Conservation (phyloP, 345 rosid species). For the Limnanthes douglasii region DNA sequence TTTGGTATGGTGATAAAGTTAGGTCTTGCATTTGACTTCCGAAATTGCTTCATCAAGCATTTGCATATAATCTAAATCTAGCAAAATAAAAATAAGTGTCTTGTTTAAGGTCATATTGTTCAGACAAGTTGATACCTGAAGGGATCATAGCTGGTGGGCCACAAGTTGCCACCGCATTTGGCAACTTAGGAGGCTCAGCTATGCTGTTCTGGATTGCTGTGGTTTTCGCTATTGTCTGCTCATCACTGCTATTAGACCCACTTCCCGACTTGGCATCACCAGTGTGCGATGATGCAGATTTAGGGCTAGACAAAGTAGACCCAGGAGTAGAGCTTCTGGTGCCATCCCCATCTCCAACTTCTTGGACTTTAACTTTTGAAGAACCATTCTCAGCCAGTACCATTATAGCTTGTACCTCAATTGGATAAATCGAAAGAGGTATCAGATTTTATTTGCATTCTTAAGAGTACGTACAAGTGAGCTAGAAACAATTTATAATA, state of each 20-base stretch:
- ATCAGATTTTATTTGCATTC: too few relatives aligned
- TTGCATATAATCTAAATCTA: neutral
- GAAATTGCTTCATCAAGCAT: neutral
- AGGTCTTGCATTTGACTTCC: too few relatives aligned
- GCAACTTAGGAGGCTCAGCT: constrained; percentile 18
- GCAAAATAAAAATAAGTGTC: neutral
- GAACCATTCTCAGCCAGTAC: constrained; percentile 50
- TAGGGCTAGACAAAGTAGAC: constrained; percentile 28
- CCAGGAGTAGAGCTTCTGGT: constrained; percentile 18
- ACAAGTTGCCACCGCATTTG: constrained; percentile 15
- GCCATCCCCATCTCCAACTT: constrained; percentile 7
- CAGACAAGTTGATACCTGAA: constrained; percentile 26
- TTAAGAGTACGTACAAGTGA: too few relatives aligned
- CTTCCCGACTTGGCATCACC: constrained; percentile 27
- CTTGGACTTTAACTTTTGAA: neutral
- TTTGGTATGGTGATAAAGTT: too few relatives aligned
- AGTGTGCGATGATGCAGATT: constrained; percentile 42
- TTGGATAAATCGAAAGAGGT: too few relatives aligned
- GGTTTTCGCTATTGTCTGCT: constrained; percentile 17
- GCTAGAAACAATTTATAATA: too few relatives aligned
- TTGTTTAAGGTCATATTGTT: neutral
- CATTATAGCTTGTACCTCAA: constrained; percentile 97
- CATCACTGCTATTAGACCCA: constrained; percentile 35
- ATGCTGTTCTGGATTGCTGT: constrained; percentile 22
- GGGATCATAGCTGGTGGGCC: constrained; percentile 28